Base-by-base conservation (phyloP, 2,329 filamentous ascomycete species). In the Penicillium hordei region DNA sequence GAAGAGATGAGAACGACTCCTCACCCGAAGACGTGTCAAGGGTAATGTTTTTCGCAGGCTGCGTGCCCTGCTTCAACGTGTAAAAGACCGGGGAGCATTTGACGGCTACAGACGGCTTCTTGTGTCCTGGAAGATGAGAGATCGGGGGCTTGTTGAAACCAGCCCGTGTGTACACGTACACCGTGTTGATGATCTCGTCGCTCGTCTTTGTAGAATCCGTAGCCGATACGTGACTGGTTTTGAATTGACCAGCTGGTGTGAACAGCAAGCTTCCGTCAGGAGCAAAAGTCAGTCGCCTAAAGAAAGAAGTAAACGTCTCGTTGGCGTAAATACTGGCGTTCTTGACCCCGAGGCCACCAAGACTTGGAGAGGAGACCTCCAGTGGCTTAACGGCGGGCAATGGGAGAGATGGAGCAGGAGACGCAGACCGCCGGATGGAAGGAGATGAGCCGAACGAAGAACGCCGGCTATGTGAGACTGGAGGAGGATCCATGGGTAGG, bases 131-230 rank as follows among this genome's bases (percentile, higher is more conserved):
- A 7, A 99, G 82, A 75, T 97, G 94, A 7, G 93, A 92, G 57
- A 97, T 89, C 2, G 94, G 94, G 1, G 94, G 92, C 73, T 95
- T 97, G 78, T 97, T 97, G 70, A 99, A 91, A 25, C 94, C 94
- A 31, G 93, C 94, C 67, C 94, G 84, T 0, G 93, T 97, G 75
- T 99, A 99, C 53, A 99, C 94, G 76, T 99, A 99, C 23, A 99
- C 95, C 0, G 94, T 99, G 71, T 99, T 99, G 67, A 90, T 92
- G 51, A 97, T 84, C 65, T 99, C 93, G 66, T 94, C 93, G 0
- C 83, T 83, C 0, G 86, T 83, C 73, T 93, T 96, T 2, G 81
- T 71, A n/a, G 81, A 78, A 61, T 92, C 89, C 48, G 84, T 84
- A 23, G 87, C 79, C 48, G 86, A 85, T 23, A 81, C 78, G 64